Evolutionary conservation across 2,329 filamentous ascomycete species (phyloP), one percentile per base, ranked within the genome.

Genomic region (Pestalotiopsis sp.): DNA sequence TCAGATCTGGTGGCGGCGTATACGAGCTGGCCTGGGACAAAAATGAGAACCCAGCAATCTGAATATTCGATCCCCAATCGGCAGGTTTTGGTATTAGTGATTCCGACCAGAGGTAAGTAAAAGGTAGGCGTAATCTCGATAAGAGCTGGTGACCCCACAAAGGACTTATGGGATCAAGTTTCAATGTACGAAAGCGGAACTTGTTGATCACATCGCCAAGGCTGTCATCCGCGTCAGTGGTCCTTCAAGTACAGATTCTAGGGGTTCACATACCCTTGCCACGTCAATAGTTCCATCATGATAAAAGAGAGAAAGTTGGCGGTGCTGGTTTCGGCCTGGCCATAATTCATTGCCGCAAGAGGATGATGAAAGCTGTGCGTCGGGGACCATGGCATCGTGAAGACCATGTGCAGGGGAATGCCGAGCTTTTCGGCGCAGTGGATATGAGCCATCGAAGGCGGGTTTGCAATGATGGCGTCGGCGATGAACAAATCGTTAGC

Each of bases 61-160:
- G 84, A 65, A 91, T 89, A 65, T 90, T 83, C 0, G 81, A 75
- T 4, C 81, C 84, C 90, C 90, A 92, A 71, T 92, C 90, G 4
- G 81, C 79, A 0, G 90, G 90, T 72, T 91, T 92, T 0, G 89
- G 86, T n/a, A 92, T 89, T 23, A 92, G 78, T 1, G 88, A 84
- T 3, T 89, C 86, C 0, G 90, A 91, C 91, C 91, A 93, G 72
- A 91, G 90, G 73, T 94, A 94, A 0, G 90, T 92, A 73, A 87
- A 90, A 0, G 91, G 91, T 5, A 93, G 84, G 23, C 83, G 84
- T 25, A 93, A 79, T 23, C 89, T 85, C 20, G 86, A 84, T 2
- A 91, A 79, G 78, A 93, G 87, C 13, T 89, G 88, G 12, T 90
- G 90, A 12, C 89, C 91, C 82, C 88, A 91, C 71, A 92, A 85